Percentiles rank a stretch among this genome's conserved stretches.
Conservation (phyloP, 768 basidiomycete species). For the Tylopilus plumbeoviolaceoides region DNA sequence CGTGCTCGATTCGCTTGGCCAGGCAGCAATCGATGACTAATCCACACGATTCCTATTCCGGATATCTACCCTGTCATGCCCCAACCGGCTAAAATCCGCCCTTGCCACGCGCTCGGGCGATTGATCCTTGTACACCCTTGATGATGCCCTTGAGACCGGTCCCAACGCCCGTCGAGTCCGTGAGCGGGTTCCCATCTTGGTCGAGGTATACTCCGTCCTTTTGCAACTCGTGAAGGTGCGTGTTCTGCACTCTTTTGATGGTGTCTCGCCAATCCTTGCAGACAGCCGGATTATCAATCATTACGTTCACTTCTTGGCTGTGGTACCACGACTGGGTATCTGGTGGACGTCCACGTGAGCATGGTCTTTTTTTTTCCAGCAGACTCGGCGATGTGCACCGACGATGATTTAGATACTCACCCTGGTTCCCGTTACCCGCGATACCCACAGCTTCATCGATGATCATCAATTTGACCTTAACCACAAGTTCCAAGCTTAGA, state of each 20-base stretch:
- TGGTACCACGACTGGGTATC: conserved; percentile 73
- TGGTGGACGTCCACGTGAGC: conserved; percentile 12
- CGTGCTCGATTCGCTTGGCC: background rate
- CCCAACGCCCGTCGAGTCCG: conserved; percentile 37
- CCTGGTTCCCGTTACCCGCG: conserved; percentile 68
- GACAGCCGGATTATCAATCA: conserved; percentile 53
- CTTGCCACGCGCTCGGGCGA: conserved; percentile 39
- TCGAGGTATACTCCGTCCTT: conserved; percentile 60
- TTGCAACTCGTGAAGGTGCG: conserved; percentile 42
- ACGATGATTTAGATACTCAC: conserved; percentile 20
- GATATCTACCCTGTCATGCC: background rate
- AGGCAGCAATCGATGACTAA: conserved; percentile 16
- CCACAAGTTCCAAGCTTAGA: background rate
- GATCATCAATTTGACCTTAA: conserved; percentile 57
- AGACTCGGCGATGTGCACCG: background rate
- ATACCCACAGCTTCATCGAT: conserved; percentile 65
- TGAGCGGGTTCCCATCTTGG: conserved; percentile 37
- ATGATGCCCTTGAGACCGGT: conserved; percentile 37
- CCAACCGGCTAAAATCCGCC: conserved; percentile 33
- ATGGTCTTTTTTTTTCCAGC: background rate
- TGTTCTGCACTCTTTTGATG: conserved; percentile 52
- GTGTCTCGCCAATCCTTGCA: conserved; percentile 54
- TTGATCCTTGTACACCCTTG: conserved; percentile 40
- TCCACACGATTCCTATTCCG: background rate
- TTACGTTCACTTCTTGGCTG: conserved; percentile 64